These are phyloP conservation scores for Coelastrella sp. DNA, from an alignment of 139 green algal genomes.

Conservation along the genomic window DNA sequence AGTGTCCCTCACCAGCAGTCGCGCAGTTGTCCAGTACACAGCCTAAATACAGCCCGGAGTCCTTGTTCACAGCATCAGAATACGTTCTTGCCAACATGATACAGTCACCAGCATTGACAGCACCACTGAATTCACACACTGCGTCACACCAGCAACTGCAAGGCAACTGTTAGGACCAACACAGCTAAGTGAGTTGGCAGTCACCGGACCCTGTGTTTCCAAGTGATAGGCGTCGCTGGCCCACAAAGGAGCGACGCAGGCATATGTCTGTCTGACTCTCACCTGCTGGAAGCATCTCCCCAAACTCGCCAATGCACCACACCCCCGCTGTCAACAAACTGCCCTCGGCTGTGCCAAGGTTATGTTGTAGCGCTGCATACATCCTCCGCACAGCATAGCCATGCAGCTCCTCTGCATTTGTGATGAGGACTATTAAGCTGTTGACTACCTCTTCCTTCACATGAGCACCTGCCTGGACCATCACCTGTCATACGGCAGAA, in stretches of 20 bases:
- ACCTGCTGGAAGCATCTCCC: slow-evolving; percentile 85
- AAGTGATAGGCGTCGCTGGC: too few relatives aligned
- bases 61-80: too few relatives aligned
- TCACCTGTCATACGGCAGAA: slow-evolving; percentile 59
- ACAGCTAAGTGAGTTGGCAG: too few relatives aligned
- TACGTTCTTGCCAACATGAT: too few relatives aligned
- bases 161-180: too few relatives aligned
- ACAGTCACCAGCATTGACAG: too few relatives aligned
- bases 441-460: slow-evolving; percentile 90
- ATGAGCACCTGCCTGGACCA: slow-evolving; percentile 80
- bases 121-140: too few relatives aligned
- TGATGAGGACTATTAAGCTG: slow-evolving; percentile 89
- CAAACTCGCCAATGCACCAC: slow-evolving; percentile 96
- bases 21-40: too few relatives aligned
- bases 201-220: too few relatives aligned
- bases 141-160: too few relatives aligned
- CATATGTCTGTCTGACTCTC: neutral
- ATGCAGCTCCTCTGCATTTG: slow-evolving; percentile 91
- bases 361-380: slow-evolving; percentile 59
- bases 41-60: too few relatives aligned
- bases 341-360: slow-evolving; percentile 48
- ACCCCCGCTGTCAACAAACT: slow-evolving; percentile 71
- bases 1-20: too few relatives aligned
- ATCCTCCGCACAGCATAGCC: slow-evolving; percentile 76
- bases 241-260: neutral